phyloP scores from a whole-genome alignment of 2,329 filamentous ascomycete genomes.

The Epichloe sylvatica region DNA sequence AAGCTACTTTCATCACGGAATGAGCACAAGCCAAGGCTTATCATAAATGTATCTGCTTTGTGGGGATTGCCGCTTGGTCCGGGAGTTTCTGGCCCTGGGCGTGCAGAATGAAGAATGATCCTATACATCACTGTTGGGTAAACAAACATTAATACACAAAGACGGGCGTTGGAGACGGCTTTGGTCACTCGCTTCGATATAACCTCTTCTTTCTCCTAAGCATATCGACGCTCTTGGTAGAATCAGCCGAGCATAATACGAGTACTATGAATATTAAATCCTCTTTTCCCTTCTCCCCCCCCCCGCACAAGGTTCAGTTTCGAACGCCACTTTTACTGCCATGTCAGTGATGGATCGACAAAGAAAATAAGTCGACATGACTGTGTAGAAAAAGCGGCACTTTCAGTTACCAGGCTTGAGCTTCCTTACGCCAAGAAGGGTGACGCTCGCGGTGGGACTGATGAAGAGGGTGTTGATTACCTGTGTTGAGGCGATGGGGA shows the following conservation, averaged over 20 bases:
- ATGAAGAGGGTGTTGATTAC: constrained; percentile 10
- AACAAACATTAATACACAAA: constrained; percentile 5
- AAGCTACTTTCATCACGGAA: constrained; percentile 91
- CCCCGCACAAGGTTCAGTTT: neutral
- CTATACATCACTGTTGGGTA: constrained; percentile 9
- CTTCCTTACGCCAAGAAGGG: neutral
- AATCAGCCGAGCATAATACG: constrained; percentile 2
- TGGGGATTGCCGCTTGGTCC: neutral
- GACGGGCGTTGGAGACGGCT: constrained; percentile 13
- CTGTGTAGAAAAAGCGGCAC: neutral
- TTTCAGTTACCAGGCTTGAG: too few relatives aligned
- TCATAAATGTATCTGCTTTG: neutral
- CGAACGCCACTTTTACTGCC: too few relatives aligned
- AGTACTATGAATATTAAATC: constrained; percentile 1
- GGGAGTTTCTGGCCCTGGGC: neutral
- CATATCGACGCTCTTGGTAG: constrained; percentile 2
- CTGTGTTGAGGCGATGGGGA: constrained; percentile 7
- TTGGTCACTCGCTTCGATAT: constrained; percentile 14
- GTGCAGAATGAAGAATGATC: constrained; percentile 3
- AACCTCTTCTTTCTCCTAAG: constrained; percentile 5
- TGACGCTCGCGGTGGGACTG: constrained; percentile 18
- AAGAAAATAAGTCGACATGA: too few relatives aligned
- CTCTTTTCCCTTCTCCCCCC: neutral
- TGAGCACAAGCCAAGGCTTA: constrained; percentile 12
- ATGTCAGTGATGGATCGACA: too few relatives aligned